Conservation (phyloP, 345 rosid genomes). For the Gossypium ekmanianum region DNA sequence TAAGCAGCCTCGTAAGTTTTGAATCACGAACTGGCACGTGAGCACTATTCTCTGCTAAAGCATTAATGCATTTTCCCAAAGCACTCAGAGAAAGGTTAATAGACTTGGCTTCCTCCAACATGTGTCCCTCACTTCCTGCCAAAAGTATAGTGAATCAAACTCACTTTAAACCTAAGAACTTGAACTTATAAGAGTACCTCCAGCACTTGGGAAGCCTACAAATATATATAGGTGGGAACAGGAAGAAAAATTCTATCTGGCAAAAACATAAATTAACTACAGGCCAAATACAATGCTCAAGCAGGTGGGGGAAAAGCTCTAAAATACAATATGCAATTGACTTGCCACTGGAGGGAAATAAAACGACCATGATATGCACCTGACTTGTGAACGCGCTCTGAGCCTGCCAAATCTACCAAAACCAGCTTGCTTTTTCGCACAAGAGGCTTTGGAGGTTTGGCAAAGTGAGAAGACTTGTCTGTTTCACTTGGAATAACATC, state of each 20-base stretch:
- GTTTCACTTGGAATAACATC: constrained; percentile 50
- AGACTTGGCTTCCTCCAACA: constrained; percentile 89
- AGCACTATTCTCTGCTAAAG: constrained; percentile 80
- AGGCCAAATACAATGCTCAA: not conserved
- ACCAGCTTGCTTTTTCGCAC: constrained; percentile 88
- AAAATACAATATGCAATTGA: not conserved
- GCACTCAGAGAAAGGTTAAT: constrained; percentile 89
- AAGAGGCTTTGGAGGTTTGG: constrained; percentile 66
- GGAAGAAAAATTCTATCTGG: not conserved
- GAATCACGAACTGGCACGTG: constrained; percentile 91
- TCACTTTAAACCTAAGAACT: not conserved
- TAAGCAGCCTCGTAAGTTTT: constrained; percentile 77
- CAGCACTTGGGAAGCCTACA: not conserved
- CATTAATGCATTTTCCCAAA: constrained; percentile 85
- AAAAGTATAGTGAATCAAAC: constrained; percentile 19
- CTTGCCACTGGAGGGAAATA: not conserved
- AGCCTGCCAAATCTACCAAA: constrained; percentile 96
- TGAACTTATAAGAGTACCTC: not conserved
- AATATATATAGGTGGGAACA: not conserved
- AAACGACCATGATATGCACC: constrained; percentile 38
- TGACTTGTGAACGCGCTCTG: constrained; percentile 96
- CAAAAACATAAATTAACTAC: not conserved
- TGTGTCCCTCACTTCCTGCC: constrained; percentile 86
- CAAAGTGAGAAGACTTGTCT: constrained; percentile 54
- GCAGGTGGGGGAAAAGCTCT: not conserved